Evolutionary conservation across 176 grass and related monocot genomes (phyloP).

Genomic region (Oropetium thomaeum): DNA sequence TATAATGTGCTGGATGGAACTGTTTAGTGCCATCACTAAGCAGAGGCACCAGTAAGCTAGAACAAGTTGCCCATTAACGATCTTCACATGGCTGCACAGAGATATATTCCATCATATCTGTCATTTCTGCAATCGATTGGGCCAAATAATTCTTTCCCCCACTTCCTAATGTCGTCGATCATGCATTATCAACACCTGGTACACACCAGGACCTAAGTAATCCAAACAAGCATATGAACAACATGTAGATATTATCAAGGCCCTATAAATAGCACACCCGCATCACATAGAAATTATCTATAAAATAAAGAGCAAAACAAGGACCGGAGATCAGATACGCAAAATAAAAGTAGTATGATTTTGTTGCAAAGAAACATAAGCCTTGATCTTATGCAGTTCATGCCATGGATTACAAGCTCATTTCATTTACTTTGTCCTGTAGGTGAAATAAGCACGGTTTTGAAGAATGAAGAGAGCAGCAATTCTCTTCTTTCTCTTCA

Average conservation of each 20-base stretch:
- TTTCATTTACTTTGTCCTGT: not conserved
- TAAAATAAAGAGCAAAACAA: not conserved
- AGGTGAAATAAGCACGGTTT: not conserved
- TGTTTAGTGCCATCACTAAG: not conserved
- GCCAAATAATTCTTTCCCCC: not conserved
- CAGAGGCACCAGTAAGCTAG: slow-evolving; percentile 3
- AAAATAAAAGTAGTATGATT: not conserved
- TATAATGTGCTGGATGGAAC: not conserved
- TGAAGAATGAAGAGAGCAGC: slow-evolving; percentile 11
- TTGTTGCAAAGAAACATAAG: not conserved
- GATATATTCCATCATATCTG: not conserved
- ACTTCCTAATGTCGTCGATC: slow-evolving; percentile 19
- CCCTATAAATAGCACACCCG: slow-evolving; percentile 29
- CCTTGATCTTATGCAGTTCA: not conserved
- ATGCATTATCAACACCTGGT: not conserved
- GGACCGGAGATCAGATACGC: not conserved
- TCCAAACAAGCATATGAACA: not conserved
- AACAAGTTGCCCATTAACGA: not conserved
- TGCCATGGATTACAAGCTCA: not conserved
- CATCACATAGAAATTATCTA: not conserved
- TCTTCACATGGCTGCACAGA: not conserved
- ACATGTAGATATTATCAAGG: not conserved
- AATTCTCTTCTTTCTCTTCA: not conserved
- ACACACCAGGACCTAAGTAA: not conserved
- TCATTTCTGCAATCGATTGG: slow-evolving; percentile 12